Conservation (phyloP, 257 asterid species). For the Echites panduratus region DNA sequence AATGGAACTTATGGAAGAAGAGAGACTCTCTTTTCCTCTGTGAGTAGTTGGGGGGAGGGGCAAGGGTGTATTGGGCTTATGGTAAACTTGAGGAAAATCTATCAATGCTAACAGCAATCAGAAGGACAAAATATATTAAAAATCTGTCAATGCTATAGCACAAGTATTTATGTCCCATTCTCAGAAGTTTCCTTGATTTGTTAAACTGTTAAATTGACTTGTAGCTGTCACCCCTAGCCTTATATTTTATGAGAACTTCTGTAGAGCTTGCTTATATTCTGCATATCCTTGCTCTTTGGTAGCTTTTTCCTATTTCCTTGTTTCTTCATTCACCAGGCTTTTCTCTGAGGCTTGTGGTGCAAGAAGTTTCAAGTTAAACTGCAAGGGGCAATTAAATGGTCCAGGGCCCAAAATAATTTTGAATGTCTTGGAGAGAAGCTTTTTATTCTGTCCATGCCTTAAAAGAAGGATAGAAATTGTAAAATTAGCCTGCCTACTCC, state of each 20-base stretch:
- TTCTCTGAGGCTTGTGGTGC: background rate
- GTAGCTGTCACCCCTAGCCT: background rate
- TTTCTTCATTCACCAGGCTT: background rate
- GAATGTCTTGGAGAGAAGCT: background rate
- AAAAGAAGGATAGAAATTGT: background rate
- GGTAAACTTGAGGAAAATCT: background rate
- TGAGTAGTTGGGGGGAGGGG: background rate
- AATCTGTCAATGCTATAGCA: background rate
- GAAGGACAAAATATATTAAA: background rate
- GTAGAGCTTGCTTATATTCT: background rate
- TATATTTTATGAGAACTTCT: background rate
- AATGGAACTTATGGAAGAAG: background rate
- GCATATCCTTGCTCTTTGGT: background rate
- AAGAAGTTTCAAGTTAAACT: background rate
- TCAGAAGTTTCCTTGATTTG: background rate
- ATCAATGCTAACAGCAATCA: background rate
- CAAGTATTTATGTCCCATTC: background rate
- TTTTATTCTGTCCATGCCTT: background rate
- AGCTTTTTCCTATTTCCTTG: background rate
- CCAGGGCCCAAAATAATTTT: background rate
- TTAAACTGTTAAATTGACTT: background rate
- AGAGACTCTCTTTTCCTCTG: background rate
- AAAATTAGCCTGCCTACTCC: background rate
- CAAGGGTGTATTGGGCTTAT: background rate
- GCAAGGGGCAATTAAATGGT: background rate